These are phyloP conservation scores for Populus davidiana DNA, from an alignment of 345 rosid genomes.

Conservation along the genomic window DNA sequence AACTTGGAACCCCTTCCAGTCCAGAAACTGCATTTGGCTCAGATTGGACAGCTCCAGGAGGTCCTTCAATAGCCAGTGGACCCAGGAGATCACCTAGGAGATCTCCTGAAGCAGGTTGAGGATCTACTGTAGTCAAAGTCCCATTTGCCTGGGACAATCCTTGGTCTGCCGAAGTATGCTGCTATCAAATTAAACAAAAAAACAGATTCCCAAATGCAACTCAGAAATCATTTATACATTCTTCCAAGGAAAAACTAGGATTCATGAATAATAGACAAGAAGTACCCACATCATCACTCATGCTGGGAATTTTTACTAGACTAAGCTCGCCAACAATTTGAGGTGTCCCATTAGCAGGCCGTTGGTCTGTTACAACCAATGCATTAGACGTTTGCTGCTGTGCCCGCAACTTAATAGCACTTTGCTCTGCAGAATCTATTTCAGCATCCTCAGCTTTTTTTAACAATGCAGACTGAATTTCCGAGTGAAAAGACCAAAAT, in stretches of 20 bases:
- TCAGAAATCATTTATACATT: constrained; percentile 1
- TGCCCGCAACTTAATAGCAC: constrained; percentile 91
- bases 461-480: constrained; percentile 73
- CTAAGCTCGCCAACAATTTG: constrained; percentile 45
- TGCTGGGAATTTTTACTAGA: constrained; percentile 74
- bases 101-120: constrained; percentile 62
- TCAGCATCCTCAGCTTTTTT: constrained; percentile 86
- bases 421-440: constrained; percentile 93
- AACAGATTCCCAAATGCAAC: constrained; percentile 10
- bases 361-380: constrained; percentile 78
- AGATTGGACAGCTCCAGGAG: constrained; percentile 53
- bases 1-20: constrained; percentile 46
- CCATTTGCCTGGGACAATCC: constrained; percentile 56
- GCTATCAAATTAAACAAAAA: constrained; percentile 42
- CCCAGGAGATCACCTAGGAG: constrained; percentile 79
- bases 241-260: constrained; percentile 5
- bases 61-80: constrained; percentile 85
- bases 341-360: constrained; percentile 62
- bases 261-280: constrained; percentile 15
- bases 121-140: constrained; percentile 46
- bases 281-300: constrained; percentile 47
- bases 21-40: constrained; percentile 45
- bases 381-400: constrained; percentile 94
- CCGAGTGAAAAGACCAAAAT: constrained; percentile 8
- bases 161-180: constrained; percentile 45